Conservation (phyloP, 805 yeast genomes). For the Candida patagonica region DNA sequence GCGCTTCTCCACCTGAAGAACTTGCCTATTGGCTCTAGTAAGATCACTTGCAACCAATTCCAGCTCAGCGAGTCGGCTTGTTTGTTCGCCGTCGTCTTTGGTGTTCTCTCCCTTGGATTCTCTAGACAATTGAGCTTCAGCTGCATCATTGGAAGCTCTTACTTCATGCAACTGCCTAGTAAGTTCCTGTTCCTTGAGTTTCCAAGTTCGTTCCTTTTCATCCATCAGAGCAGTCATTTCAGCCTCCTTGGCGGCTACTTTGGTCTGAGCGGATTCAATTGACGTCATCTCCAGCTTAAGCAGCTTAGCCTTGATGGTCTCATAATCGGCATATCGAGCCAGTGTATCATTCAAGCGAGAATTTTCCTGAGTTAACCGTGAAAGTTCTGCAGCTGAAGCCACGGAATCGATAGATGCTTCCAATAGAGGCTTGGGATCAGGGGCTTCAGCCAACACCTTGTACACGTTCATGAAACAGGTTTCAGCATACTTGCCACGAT, state of each 20-base stretch:
- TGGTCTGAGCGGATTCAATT: constrained; percentile 43
- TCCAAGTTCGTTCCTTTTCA: constrained; percentile 68
- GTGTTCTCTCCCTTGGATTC: constrained; percentile 9
- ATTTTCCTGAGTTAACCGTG: constrained; percentile 43
- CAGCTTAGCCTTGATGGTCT: constrained; percentile 55
- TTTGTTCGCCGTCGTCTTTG: too few species aligned
- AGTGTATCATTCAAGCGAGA: constrained; percentile 40
- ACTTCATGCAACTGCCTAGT: constrained; percentile 44
- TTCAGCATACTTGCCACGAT: constrained; percentile 68
- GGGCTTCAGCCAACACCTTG: constrained; percentile 74
- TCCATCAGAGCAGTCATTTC: constrained; percentile 60
- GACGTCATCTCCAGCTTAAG: constrained; percentile 51
- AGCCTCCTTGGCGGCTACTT: constrained; percentile 61
- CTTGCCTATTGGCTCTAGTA: constrained; percentile 58
- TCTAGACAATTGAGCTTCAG: constrained; percentile 40
- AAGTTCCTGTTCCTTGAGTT: constrained; percentile 43
- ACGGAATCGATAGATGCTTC: constrained; percentile 62
- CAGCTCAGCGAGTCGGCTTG: constrained; percentile 33
- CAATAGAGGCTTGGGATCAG: constrained; percentile 81
- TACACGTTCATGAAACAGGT: constrained; percentile 64
- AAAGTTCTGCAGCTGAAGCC: constrained; percentile 43
- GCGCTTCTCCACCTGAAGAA: constrained; percentile 62
- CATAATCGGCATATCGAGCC: constrained; percentile 66
- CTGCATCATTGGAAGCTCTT: constrained; percentile 54
- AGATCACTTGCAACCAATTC: constrained; percentile 68